Evolutionary conservation across 2,329 filamentous ascomycete genomes (phyloP), one percentile per base, ranked within the genome.

Genomic region (Aspergillus candidus): DNA sequence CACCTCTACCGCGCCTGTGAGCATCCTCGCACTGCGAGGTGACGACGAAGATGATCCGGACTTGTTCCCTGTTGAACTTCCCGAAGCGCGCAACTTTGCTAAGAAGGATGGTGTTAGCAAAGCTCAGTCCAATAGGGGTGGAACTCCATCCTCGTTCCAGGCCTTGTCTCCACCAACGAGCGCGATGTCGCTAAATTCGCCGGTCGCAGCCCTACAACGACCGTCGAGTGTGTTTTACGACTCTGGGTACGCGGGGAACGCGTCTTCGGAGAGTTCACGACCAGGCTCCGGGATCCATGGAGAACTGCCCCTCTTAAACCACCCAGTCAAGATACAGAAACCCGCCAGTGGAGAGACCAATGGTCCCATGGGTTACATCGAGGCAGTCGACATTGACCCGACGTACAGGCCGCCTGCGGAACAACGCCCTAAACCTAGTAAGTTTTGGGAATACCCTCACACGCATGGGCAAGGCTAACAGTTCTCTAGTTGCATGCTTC

Each of bases 361-460:
- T 17, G 40, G 79, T 17, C 71, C 89, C 22, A 84, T 80, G 48
- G 85, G 86, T 5, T 95, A 86, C 83, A 93, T 97, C 50, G 89
- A 96, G 62, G 88, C 89, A 1, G 70, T 95, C 6, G 93, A 88
- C 29, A 88, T 97, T n/a, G 93, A 97, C 62, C 73, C 83, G 12
- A 78, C 77, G 2, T 98, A 97, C 62, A 80, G 84, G 46, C 84
- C 93, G 35, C 90, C 90, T 1, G 70, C 77, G 1, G 87, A 94
- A 57, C 79, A 78, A 45, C 71, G 76, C 7, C 72, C 81, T 14
- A 94, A 88, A 63, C 80, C 82, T 53, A 72, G 77, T 79, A 72
- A 63, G 76, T 60, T 32, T 3, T 22, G 31, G 32, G 32, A 42
- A 5, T 29, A 11, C 14, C 7, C 34, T 4, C 7, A 17, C n/a